Evolutionary conservation across 306 rosid species (phyloP), one percentile per base, ranked within the genome.

Genomic region (Styphnolobium japonicum): DNA sequence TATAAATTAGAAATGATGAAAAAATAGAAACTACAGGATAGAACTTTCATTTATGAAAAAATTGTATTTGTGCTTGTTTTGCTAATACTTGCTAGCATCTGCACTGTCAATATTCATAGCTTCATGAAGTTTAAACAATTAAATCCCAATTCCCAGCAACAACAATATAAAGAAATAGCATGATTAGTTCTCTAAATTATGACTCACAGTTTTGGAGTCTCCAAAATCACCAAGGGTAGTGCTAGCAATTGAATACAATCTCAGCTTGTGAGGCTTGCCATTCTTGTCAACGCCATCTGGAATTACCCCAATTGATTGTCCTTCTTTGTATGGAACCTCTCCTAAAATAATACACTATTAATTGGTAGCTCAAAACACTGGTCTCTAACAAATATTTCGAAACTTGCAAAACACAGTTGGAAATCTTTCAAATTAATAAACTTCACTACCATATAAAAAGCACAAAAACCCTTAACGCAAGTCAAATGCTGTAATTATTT

Each of bases 251-350:
- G 98, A 93, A 84, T 93, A 93, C 39, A 93, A 65, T 78, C 98
- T 88, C 49, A 93, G 90, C 83, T 93, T 91, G 89, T 93, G 92
- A 82, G 98, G 98, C 88, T 93, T 93, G 58, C 98, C 98, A 80
- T 93, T 91, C 84, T 91, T 93, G 92, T 93, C 98, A 57, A 86
- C 4, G 29, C 98, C 98, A 69, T 93, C 98, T 3, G 98, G 55
- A 67, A 93, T 93, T 6, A 93, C 91, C 37, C 99, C 99, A 76
- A 96, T 69, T 45, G 99, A 96, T 76, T 96, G 99, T 64, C 99
- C 99, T 80, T 96, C 99, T 88, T 92, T 91, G 88, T 96, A 96
- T 16, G 99, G 98, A 48, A 96, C 74, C 88, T 93, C 98, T 48
- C 99, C 99, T 96, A 76, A 81, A 51, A 55, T 27, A 56, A 45